These are phyloP conservation scores for Gnomoniopsis sp. DNA, from an alignment of 2,329 filamentous ascomycete genomes.

Conservation along the genomic window DNA sequence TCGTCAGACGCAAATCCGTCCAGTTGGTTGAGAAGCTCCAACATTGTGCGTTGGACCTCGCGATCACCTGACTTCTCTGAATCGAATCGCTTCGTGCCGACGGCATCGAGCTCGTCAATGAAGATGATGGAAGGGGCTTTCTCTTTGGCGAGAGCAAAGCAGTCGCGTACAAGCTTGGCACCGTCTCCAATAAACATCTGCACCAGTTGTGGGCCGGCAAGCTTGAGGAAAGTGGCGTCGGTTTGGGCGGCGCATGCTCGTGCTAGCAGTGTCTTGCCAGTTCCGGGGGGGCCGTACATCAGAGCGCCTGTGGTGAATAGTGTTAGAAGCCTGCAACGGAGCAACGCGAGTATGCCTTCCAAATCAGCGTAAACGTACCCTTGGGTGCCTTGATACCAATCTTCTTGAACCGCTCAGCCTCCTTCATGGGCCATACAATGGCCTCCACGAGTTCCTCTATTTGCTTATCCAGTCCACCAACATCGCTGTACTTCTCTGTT, in stretches of 20 bases:
- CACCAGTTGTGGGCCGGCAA: slow-evolving; percentile 93
- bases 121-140: slow-evolving; percentile 99
- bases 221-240: slow-evolving; percentile 97
- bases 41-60: slow-evolving; percentile 97
- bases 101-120: slow-evolving; percentile 95
- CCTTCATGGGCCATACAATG: slow-evolving; percentile 99
- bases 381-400: slow-evolving; percentile 99
- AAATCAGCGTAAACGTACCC: slow-evolving; percentile 54
- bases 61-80: slow-evolving; percentile 96
- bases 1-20: slow-evolving; percentile 97
- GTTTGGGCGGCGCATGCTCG: slow-evolving; percentile 97
- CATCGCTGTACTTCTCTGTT: slow-evolving; percentile 97
- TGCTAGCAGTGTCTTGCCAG: slow-evolving; percentile 86
- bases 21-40: slow-evolving; percentile 96
- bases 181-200: slow-evolving; percentile 99
- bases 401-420: slow-evolving; percentile 98
- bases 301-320: slow-evolving; percentile 65
- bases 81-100: slow-evolving; percentile 99
- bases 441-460: slow-evolving; percentile 98
- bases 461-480: slow-evolving; percentile 96
- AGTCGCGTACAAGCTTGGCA: slow-evolving; percentile 95
- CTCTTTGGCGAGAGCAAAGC: slow-evolving; percentile 95
- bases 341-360: not conserved
- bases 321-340: slow-evolving; percentile 13
- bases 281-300: slow-evolving; percentile 95